A percentile compares a stretch with the other conserved stretches of the same genome.
These are phyloP conservation scores for Trichophaea hybrida DNA, from an alignment of 2,329 filamentous ascomycete genomes.

Conservation along the genomic window DNA sequence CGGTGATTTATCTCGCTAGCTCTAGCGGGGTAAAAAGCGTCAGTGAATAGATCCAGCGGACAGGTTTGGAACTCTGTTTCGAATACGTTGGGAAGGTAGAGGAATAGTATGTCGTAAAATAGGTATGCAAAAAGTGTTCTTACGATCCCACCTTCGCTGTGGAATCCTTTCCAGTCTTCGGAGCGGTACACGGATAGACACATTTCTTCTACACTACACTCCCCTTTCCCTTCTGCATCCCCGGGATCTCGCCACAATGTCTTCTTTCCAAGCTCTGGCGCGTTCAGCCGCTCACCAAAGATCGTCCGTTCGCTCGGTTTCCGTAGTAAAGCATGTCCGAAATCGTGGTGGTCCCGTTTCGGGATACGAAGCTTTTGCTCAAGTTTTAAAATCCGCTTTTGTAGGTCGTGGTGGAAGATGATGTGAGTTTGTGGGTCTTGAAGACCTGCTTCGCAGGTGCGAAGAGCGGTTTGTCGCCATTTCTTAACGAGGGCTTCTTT, in stretches of 20 bases:
- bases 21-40: conserved; percentile 78
- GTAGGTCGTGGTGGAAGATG: conserved; percentile 85
- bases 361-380: conserved; percentile 67
- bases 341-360: conserved; percentile 80
- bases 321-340: conserved; percentile 65
- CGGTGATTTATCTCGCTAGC: conserved; percentile 79
- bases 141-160: conserved; percentile 79
- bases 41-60: conserved; percentile 81
- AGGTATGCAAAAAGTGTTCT: conserved; percentile 83
- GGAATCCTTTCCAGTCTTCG: conserved; percentile 85
- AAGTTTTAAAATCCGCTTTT: conserved; percentile 83
- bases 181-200: conserved; percentile 73
- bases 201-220: conserved; percentile 83
- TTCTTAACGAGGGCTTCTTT: conserved; percentile 57
- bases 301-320: conserved; percentile 63
- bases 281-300: conserved; percentile 63
- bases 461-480: conserved; percentile 63
- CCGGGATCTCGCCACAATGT: conserved; percentile 77
- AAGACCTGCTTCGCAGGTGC: conserved; percentile 72
- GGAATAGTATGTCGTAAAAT: conserved; percentile 84
- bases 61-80: conserved; percentile 91
- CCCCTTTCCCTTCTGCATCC: conserved; percentile 38
- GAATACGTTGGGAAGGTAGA: conserved; percentile 91
- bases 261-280: conserved; percentile 36
- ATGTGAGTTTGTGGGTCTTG: conserved; percentile 81